A percentile compares a stretch with the other conserved stretches of the same genome.
These are phyloP conservation scores for Yamadazyma insecticola DNA, from an alignment of 805 yeast species.

Conservation along the genomic window DNA sequence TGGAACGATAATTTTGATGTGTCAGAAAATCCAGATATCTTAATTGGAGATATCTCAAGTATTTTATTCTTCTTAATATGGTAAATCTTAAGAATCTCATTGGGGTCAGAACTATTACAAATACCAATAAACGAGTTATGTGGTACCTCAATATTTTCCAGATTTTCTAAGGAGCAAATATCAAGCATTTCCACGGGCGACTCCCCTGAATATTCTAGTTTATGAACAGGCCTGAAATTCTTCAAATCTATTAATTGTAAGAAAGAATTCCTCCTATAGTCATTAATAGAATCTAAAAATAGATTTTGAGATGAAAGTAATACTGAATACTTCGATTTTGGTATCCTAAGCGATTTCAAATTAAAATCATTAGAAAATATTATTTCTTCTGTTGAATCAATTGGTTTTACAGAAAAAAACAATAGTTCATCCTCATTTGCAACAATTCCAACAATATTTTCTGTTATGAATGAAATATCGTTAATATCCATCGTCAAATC, in stretches of 20 bases:
- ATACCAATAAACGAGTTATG: slow-evolving; percentile 12
- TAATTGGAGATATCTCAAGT: slow-evolving; percentile 5
- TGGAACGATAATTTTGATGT: slow-evolving; percentile 8
- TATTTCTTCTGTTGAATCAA: slow-evolving; percentile 3
- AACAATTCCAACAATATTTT: slow-evolving; percentile 6
- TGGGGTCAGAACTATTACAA: slow-evolving; percentile 7
- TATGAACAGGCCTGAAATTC: slow-evolving; percentile 11
- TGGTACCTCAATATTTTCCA: slow-evolving; percentile 1
- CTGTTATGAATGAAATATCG: slow-evolving; percentile 9
- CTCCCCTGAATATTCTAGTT: slow-evolving; percentile 7
- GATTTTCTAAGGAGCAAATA: slow-evolving; percentile 10
- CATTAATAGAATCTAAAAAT: slow-evolving; percentile 9
- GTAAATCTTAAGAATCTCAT: slow-evolving; percentile 10
- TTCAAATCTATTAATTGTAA: slow-evolving; percentile 13
- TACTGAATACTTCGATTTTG: slow-evolving; percentile 9
- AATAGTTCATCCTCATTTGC: slow-evolving; percentile 4
- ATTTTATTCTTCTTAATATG: slow-evolving; percentile 9
- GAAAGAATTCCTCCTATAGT: slow-evolving; percentile 10
- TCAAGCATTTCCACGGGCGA: slow-evolving; percentile 15
- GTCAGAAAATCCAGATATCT: slow-evolving; percentile 10
- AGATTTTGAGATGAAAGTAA: slow-evolving; percentile 14
- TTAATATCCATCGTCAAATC: slow-evolving; percentile 7
- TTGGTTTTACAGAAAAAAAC: slow-evolving; percentile 3
- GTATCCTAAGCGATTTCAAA: slow-evolving; percentile 13
- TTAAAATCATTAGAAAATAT: slow-evolving; percentile 14